phyloP scores from a whole-genome alignment of 352 stramenopile species.

The Globisporangium uncinulatum region DNA sequence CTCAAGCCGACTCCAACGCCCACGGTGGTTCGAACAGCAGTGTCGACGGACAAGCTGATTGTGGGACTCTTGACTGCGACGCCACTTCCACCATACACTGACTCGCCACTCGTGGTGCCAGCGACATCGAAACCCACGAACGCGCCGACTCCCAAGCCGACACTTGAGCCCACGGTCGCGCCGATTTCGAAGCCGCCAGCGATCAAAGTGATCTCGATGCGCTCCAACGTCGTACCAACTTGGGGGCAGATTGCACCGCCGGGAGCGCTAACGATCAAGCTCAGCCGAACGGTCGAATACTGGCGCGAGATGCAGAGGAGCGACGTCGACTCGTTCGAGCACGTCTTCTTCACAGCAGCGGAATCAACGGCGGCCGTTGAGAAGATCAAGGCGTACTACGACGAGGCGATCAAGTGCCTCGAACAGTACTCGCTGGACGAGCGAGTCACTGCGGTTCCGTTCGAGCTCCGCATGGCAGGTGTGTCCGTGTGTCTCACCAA shows the following conservation, averaged over 20 bases:
- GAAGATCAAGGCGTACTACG: background rate
- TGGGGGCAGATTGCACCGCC: conserved; percentile 1
- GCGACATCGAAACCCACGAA: too few species aligned
- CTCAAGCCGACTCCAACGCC: too few species aligned
- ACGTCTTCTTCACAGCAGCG: background rate
- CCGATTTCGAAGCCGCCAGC: too few species aligned
- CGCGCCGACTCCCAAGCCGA: background rate
- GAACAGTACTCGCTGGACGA: background rate
- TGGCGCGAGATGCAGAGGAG: background rate
- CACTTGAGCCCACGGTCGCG: too few species aligned
- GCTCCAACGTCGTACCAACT: background rate
- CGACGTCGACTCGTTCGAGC: background rate
- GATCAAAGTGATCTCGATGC: background rate
- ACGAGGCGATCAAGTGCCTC: background rate
- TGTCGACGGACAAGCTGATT: too few species aligned
- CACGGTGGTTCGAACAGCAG: too few species aligned
- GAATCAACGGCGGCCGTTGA: background rate
- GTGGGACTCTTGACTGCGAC: too few species aligned
- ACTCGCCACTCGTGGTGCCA: too few species aligned
- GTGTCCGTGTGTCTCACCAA: background rate
- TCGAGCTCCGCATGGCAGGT: background rate
- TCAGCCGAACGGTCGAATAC: background rate
- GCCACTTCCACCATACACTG: too few species aligned
- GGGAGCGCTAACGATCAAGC: background rate
- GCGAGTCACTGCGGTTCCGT: background rate